Evolutionary conservation across 768 basidiomycete genomes (phyloP).

Genomic region (Exsudoporus frostii): DNA sequence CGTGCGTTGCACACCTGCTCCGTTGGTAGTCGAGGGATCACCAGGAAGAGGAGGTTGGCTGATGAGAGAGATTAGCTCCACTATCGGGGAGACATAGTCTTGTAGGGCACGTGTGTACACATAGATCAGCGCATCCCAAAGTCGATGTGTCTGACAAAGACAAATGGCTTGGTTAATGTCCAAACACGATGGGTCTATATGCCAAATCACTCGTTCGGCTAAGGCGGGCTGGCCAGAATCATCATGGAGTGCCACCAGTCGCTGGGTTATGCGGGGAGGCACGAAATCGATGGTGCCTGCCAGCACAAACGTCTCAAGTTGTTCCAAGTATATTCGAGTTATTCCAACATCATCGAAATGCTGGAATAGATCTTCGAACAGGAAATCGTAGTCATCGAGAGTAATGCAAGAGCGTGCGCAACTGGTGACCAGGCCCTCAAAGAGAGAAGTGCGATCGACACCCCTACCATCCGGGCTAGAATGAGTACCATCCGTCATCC

Average conservation of each 20-base stretch:
- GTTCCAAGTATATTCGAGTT: slow-evolving; percentile 73
- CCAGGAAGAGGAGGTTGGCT: slow-evolving; percentile 35
- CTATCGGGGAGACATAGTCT: slow-evolving; percentile 88
- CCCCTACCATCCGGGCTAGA: slow-evolving; percentile 78
- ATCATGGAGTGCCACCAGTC: slow-evolving; percentile 75
- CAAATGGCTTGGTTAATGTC: slow-evolving; percentile 92
- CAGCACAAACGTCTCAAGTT: slow-evolving; percentile 81
- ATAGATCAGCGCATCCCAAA: slow-evolving; percentile 94
- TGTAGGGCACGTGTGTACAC: slow-evolving; percentile 85
- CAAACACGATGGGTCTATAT: slow-evolving; percentile 85
- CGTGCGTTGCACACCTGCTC: slow-evolving; percentile 13
- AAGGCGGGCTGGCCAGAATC: slow-evolving; percentile 65
- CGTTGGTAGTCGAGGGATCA: slow-evolving; percentile 3
- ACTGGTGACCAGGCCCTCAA: slow-evolving; percentile 79
- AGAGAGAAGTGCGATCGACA: slow-evolving; percentile 87
- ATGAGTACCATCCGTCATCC: slow-evolving; percentile 89
- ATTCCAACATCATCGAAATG: slow-evolving; percentile 84
- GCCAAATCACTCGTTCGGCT: slow-evolving; percentile 92
- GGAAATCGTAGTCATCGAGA: slow-evolving; percentile 76
- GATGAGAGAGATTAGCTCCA: slow-evolving; percentile 78
- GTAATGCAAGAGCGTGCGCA: slow-evolving; percentile 79
- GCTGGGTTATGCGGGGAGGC: slow-evolving; percentile 87
- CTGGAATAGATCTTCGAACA: slow-evolving; percentile 93
- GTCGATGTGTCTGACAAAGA: slow-evolving; percentile 75
- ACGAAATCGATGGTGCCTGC: slow-evolving; percentile 67